These are phyloP conservation scores for Pezicula neosporulosa DNA, from an alignment of 2,329 filamentous ascomycete species.

Conservation along the genomic window DNA sequence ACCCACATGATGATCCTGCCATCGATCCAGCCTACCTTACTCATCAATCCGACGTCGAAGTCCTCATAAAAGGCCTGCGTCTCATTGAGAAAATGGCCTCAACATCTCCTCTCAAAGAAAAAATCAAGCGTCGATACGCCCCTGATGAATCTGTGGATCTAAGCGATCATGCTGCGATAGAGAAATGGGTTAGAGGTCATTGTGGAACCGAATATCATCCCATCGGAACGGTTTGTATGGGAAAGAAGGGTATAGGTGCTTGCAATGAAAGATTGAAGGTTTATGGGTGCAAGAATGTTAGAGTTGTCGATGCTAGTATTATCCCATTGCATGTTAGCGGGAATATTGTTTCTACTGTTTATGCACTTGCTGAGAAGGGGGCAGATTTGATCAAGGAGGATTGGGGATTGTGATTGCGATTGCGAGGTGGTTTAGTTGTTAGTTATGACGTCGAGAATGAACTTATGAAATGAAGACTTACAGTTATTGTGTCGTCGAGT, in stretches of 20 bases:
- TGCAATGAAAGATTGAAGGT: conserved; percentile 73
- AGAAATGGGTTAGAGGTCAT: conserved; percentile 7
- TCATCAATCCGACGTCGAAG: conserved; percentile 4
- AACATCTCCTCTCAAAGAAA: conserved; percentile 11
- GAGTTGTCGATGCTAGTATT: conserved; percentile 79
- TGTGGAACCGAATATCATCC: conserved; percentile 60
- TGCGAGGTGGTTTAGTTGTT: too few species aligned
- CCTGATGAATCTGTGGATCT: conserved; percentile 4
- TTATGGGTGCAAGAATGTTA: conserved; percentile 64
- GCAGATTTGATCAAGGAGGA: conserved; percentile 64
- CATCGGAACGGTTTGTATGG: conserved; percentile 80
- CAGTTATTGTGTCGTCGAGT: too few species aligned
- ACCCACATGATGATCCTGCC: conserved; percentile 29
- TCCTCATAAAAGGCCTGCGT: conserved; percentile 7
- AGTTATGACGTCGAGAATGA: too few species aligned
- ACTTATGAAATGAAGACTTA: too few species aligned
- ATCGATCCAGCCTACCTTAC: conserved; percentile 29
- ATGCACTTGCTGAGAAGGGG: conserved; percentile 77
- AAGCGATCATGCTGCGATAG: not conserved
- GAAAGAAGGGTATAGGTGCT: conserved; percentile 69
- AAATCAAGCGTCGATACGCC: conserved; percentile 7
- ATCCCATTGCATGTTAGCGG: conserved; percentile 81
- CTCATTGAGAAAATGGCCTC: conserved; percentile 5
- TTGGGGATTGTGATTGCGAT: not conserved
- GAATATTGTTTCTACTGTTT: conserved; percentile 83